Evolutionary conservation across 441 rosid species (phyloP), one percentile per base, ranked within the genome.

Genomic region (Mallotus repandus): DNA sequence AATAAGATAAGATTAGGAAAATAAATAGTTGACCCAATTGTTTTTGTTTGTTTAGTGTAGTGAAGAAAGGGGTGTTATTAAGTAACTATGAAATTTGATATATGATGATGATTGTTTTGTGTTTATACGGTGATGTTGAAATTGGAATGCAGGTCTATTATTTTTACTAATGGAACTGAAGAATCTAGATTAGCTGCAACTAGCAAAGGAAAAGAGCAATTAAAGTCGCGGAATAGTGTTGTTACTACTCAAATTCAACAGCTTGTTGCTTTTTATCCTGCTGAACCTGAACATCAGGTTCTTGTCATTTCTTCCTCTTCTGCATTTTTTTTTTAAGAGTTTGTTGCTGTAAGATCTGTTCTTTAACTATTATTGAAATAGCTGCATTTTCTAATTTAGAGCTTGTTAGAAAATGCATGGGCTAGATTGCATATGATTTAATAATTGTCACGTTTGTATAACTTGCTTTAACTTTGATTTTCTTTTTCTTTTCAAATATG

Each of bases 221-320:
- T 83, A 45, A 86, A 62, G 77, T 92, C 88, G 12, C 90, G 85
- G 80, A 83, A 80, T 77, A 89, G 89, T 54, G 78, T 92, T 35
- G 92, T 94, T 8, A 86, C 88, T 45, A 94, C 99, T 69, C 98
- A 89, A 79, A 83, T 94, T 78, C 94, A 89, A 85, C 87, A 78
- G 72, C 88, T 89, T 0, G 83, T 61, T 16, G 56, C 80, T 16
- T 94, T 94, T 82, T 89, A 89, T 78, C 92, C 82, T 16, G 99
- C 99, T 4, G 99, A 92, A 74, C 84, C 94, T 70, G 97, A 94
- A 69, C 99, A 94, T 84, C 99, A 92, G 97, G 99, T 91, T 53
- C 66, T 48, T 70, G 12, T 22, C 43, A 9, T 18, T 21, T 49
- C 8, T 9, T 56, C 67, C 19, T 59, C 25, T 32, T 57, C 52